These are phyloP conservation scores for Tetradesmus lagerheimii DNA, from an alignment of 139 green algal genomes.

Conservation along the genomic window DNA sequence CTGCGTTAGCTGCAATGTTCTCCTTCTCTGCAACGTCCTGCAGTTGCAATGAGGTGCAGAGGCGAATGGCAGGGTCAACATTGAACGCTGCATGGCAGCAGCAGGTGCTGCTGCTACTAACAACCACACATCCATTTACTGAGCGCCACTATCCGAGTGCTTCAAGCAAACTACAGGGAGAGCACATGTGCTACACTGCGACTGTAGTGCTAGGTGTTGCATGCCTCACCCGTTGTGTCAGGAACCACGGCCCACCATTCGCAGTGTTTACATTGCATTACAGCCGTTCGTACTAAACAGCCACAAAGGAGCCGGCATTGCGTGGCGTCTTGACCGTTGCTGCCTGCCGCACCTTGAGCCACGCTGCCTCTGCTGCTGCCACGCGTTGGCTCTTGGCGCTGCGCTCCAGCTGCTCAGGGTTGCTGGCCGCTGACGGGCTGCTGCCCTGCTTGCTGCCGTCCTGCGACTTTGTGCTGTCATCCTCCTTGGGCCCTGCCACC, in stretches of 20 bases:
- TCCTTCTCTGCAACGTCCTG: slow-evolving; percentile 26
- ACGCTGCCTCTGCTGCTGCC: slow-evolving; percentile 59
- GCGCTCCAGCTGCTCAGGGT: slow-evolving; percentile 41
- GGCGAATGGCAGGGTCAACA: not conserved
- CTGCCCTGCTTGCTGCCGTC: not conserved
- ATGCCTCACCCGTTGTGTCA: too few species aligned
- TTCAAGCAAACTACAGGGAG: too few species aligned
- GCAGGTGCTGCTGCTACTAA: not conserved
- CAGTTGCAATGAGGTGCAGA: not conserved
- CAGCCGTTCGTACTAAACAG: not conserved
- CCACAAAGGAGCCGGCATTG: too few species aligned
- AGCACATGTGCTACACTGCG: too few species aligned
- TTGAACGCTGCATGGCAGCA: not conserved
- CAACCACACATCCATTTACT: too few species aligned
- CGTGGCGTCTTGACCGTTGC: not conserved
- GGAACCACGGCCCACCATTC: too few species aligned
- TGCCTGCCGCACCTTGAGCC: slow-evolving; percentile 60
- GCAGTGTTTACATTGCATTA: not conserved
- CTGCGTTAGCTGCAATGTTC: slow-evolving; percentile 7
- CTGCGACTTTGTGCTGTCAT: slow-evolving; percentile 31
- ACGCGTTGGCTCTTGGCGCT: slow-evolving; percentile 54
- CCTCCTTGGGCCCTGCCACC: slow-evolving; percentile 78
- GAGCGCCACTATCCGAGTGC: too few species aligned
- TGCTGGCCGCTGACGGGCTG: not conserved
- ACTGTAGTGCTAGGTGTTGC: too few species aligned